These are phyloP conservation scores for Tagetes patula DNA, from an alignment of 129 eudicot species.

Conservation along the genomic window DNA sequence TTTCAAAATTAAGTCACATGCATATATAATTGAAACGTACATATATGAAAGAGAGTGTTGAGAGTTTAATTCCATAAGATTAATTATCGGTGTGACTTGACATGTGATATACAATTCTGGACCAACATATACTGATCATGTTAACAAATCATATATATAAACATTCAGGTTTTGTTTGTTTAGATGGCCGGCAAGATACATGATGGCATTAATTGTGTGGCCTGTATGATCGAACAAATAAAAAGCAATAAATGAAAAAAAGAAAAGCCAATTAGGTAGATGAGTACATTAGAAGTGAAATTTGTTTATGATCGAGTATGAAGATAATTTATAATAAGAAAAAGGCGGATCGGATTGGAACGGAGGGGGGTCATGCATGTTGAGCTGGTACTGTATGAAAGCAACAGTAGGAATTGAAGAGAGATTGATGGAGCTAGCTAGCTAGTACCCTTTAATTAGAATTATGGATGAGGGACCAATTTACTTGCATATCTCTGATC, in stretches of 20 bases:
- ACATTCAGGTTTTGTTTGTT: not conserved
- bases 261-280: not conserved
- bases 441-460: slow-evolving; percentile 32
- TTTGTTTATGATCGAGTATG: slow-evolving; percentile 2
- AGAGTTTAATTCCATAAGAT: too few relatives aligned
- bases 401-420: slow-evolving; percentile 35
- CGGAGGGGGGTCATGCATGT: slow-evolving; percentile 38
- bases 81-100: too few relatives aligned
- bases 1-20: too few relatives aligned
- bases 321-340: not conserved
- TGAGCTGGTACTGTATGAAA: slow-evolving; percentile 46
- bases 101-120: too few relatives aligned
- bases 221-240: not conserved
- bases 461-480: slow-evolving; percentile 45
- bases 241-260: slow-evolving; percentile 15
- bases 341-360: not conserved
- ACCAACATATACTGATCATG: too few relatives aligned
- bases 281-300: not conserved
- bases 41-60: too few relatives aligned
- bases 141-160: too few relatives aligned
- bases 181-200: not conserved
- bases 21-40: too few relatives aligned
- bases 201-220: not conserved
- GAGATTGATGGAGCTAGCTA: too few relatives aligned
- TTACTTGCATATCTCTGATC: slow-evolving; percentile 29